These are phyloP conservation scores for Kurtzmaniella fragi DNA, from an alignment of 805 yeast species.

Conservation along the genomic window DNA sequence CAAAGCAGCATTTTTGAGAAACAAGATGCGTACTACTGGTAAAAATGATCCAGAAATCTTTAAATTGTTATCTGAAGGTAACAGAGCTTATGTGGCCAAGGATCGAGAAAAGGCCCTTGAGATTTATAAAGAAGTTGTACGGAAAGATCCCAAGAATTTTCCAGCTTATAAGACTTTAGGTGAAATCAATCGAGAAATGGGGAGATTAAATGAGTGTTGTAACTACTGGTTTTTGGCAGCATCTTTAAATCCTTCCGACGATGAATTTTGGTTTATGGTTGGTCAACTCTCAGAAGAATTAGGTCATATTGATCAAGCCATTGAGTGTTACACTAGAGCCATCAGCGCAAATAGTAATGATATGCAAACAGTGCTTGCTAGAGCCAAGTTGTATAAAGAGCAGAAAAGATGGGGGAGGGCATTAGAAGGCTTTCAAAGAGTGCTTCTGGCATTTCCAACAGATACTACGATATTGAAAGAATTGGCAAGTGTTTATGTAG, in stretches of 20 bases:
- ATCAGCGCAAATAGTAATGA: slow-evolving; percentile 14
- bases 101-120: slow-evolving; percentile 57
- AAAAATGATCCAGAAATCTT: slow-evolving; percentile 71
- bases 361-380: slow-evolving; percentile 52
- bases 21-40: slow-evolving; percentile 27
- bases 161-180: slow-evolving; percentile 87
- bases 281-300: slow-evolving; percentile 62
- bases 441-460: slow-evolving; percentile 50
- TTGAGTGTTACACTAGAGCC: slow-evolving; percentile 59
- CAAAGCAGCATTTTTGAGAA: slow-evolving; percentile 32
- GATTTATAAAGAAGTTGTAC: slow-evolving; percentile 64
- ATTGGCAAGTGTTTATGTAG: slow-evolving; percentile 46
- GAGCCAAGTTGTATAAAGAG: slow-evolving; percentile 65
- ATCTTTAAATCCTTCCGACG: slow-evolving; percentile 68
- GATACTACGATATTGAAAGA: slow-evolving; percentile 60
- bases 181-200: slow-evolving; percentile 69
- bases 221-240: slow-evolving; percentile 82
- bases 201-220: slow-evolving; percentile 66
- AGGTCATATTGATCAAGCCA: slow-evolving; percentile 70
- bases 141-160: slow-evolving; percentile 69
- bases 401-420: slow-evolving; percentile 68
- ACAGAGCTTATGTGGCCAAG: slow-evolving; percentile 69
- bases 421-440: slow-evolving; percentile 60
- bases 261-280: slow-evolving; percentile 71
- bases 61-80: slow-evolving; percentile 62